Evolutionary conservation across 768 basidiomycete species (phyloP), one percentile per base, ranked within the genome.

Genomic region (Termitomyces sp.): DNA sequence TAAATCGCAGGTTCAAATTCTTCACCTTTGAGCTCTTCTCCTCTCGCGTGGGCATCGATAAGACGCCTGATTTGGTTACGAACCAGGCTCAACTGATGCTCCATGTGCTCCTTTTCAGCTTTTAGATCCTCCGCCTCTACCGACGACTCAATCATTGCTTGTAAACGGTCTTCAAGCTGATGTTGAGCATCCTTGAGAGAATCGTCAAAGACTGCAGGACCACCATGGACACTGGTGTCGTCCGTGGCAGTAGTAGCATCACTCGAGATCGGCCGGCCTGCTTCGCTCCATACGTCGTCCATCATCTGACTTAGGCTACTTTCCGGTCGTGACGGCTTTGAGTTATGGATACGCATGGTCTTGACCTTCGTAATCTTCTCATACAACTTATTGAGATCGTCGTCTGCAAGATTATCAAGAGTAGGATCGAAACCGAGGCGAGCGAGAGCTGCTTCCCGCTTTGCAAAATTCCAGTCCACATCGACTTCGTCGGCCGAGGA

Each of bases 401-500:
- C 91, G 69, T 99, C 96, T 0, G 91, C 92, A 23, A 99, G 80
- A 64, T 88, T 91, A 70, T 98, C 94, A 26, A 99, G 79, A 14
- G 90, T 82, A 15, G 96, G 92, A 64, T 96, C 92, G 35, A 91
- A 71, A 3, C 94, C 94, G 17, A 97, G 76, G 48, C 88, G 80
- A 1, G 91, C 89, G 38, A 94, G 78, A 3, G 93, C 95, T 5
- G 94, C 94, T 71, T 99, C 97, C 8, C 94, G 83, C 68, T 91
- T 90, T 6, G 97, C 97, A 69, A 86, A 98, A n/a, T 85, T 90
- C 97, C 97, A 99, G 69, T 99, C 97, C 44, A 94, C 89, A 61
- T 92, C 89, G 28, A 82, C 77, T 54, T 82, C 86, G 23, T 82
- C 81, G 3, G 81, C 81, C 1, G 87, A 88, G 12, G 85, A 85